Conservation (phyloP, 83 land plant genomes). For the Isoetes engelmannii region DNA sequence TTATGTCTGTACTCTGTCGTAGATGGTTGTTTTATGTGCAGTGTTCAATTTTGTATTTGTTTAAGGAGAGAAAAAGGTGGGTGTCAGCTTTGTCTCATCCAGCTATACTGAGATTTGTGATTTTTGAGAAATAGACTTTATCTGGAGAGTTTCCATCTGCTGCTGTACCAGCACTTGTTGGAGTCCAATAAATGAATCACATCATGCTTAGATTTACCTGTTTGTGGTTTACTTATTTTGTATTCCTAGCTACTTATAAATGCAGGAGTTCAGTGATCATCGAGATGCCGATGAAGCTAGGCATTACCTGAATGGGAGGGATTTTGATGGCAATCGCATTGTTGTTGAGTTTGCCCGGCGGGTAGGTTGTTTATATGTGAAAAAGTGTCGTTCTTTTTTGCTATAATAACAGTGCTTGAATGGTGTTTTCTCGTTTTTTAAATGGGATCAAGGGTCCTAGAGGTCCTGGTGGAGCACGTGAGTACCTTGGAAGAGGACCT, state of each 20-base stretch:
- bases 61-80: no score
- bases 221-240: background rate
- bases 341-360: conserved; percentile 85
- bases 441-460: conserved; percentile 51
- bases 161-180: no score
- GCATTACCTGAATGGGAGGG: conserved; percentile 72
- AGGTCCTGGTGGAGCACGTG: conserved; percentile 42
- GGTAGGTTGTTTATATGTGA: conserved; percentile 36
- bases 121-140: no score
- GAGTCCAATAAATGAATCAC: no score
- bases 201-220: background rate
- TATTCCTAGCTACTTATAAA: background rate
- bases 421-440: background rate
- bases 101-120: no score
- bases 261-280: conserved; percentile 84
- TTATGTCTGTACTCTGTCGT: no score
- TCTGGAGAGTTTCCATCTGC: no score
- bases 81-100: no score
- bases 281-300: conserved; percentile 98
- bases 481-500: conserved; percentile 73
- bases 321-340: conserved; percentile 79
- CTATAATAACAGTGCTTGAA: background rate
- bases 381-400: background rate
- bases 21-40: no score
- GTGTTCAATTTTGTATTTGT: no score